Evolutionary conservation across 176 grass and related monocot species (phyloP), one percentile per base, ranked within the genome.

Genomic region (Elaeis guineensis): DNA sequence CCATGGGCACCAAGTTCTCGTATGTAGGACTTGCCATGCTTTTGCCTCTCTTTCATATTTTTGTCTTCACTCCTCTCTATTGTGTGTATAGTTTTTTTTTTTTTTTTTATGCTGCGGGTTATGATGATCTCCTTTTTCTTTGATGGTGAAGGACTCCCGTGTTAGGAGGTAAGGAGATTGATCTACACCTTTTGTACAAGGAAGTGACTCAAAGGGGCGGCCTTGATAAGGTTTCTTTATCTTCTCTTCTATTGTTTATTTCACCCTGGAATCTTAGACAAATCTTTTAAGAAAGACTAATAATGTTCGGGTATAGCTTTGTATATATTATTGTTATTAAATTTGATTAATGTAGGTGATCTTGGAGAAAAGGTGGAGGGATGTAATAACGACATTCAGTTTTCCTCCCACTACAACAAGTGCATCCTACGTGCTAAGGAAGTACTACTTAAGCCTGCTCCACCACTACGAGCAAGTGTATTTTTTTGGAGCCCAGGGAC

Each of bases 401-500:
- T 86, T 86, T 25, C 73, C 83, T 24, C 51, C 68, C 0, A 77
- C 77, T 22, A 77, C 83, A 61, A 86, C 78, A 17, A 86, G 83
- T 51, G 73, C 83, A 22, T 77, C 83, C 55, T 86, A 64, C 49
- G 78, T 78, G 69, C 73, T 86, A 24, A 72, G 83, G 62, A 86
- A 64, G 75, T 81, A 86, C 19, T 86, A 78, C 59, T 52, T 86
- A 52, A 77, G 68, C 58, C 54, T 81, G 58, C 70, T 86, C 62
- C 72, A 77, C 49, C 73, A 81, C 51, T 86, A 80, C 62, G 83
- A 86, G 55, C 77, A 86, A 66, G 77, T 86, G 25, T 81, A 77
- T 72, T 81, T 69, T 69, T 81, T 86, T 66, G 65, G 73, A 17
- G 28, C 69, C 26, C 62, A 77, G 18, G 83, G 83, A 7, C 57